Evolutionary conservation across 352 stramenopile species (phyloP), one percentile per base, ranked within the genome.

Genomic region (Aphanomyces invadans): DNA sequence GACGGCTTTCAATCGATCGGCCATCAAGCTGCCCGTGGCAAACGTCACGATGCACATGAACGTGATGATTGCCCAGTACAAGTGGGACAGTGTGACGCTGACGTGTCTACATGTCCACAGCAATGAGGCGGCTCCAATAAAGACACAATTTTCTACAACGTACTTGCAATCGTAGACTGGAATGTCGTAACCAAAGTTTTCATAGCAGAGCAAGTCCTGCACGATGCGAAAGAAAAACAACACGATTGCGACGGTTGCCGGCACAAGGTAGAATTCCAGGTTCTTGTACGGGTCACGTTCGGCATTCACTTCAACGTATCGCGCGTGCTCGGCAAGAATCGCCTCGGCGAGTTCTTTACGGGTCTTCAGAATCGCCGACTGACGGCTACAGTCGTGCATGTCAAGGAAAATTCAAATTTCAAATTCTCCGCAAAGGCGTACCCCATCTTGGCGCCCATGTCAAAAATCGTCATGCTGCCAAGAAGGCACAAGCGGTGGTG

Each of bases 381-480:
- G 80, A 36, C 86, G 82, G 28, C 53, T 61, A 61, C 9, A 59
- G 11, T n/a, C n/a, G n/a, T n/a, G n/a, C n/a, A n/a, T n/a, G n/a
- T n/a, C 15, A 32, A 36, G 1, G n/a, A 23, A 29, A 0, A 1
- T 21, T 59, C 26, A 59, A 19, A 9, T 38, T 71, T 57, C 72
- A 81, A n/a, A 39, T 46, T 11, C 21, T 46, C 4, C 71, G 29
- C n/a, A n/a, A 56, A 48, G 12, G 25, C 32, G 10, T 66, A 54
- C 23, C 96, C 97, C 89, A 99, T 98, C 49, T 92, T 98, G 15
- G 96, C 96, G 21, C 96, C 96, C 10, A 82, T 80, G 66, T 98
- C 87, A 69, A 99, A 99, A 23, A 95, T 73, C 17, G 76, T 70
- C 71, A 98, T 74, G 10, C 90, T 83, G 32, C 79, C 82, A 10